Conservation (phyloP, 805 yeast genomes). For the Candida coquimbonensis region DNA sequence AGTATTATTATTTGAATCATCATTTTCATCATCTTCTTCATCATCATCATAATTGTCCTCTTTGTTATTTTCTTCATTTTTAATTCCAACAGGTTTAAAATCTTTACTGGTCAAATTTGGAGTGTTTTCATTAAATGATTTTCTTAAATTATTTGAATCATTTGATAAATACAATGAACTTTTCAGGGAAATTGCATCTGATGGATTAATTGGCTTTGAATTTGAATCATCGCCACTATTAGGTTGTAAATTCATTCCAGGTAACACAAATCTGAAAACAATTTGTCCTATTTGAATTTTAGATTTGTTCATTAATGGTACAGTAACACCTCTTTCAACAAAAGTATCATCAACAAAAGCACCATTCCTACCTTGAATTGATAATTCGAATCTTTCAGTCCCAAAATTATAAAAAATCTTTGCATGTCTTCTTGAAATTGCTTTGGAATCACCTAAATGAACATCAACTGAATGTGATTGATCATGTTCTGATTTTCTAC, state of each 20-base stretch:
- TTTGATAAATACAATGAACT: constrained; percentile 35
- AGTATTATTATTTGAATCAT: too few species aligned
- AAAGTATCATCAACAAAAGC: constrained; percentile 92
- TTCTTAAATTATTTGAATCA: constrained; percentile 1
- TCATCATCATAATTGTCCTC: neutral
- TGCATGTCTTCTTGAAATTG: constrained; percentile 91
- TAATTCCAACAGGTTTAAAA: constrained; percentile 16
- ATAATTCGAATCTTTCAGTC: constrained; percentile 86
- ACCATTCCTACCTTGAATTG: constrained; percentile 91
- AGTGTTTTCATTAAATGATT: constrained; percentile 9
- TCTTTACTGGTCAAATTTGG: constrained; percentile 17
- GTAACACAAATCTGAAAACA: constrained; percentile 80
- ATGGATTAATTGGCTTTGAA: constrained; percentile 45
- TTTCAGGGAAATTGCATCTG: constrained; percentile 53
- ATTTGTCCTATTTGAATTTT: constrained; percentile 92
- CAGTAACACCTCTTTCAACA: constrained; percentile 86
- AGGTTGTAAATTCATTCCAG: constrained; percentile 47
- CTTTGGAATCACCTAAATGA: constrained; percentile 86
- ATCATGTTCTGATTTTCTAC: constrained; percentile 78
- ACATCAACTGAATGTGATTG: constrained; percentile 75
- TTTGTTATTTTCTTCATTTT: constrained; percentile 11
- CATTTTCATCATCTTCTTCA: neutral
- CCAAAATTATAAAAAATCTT: constrained; percentile 95
- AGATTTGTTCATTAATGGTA: constrained; percentile 74
- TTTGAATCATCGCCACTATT: constrained; percentile 18